These are phyloP conservation scores for Thelephora terrestris DNA, from an alignment of 1,284 basidiomycete species.

Conservation along the genomic window DNA sequence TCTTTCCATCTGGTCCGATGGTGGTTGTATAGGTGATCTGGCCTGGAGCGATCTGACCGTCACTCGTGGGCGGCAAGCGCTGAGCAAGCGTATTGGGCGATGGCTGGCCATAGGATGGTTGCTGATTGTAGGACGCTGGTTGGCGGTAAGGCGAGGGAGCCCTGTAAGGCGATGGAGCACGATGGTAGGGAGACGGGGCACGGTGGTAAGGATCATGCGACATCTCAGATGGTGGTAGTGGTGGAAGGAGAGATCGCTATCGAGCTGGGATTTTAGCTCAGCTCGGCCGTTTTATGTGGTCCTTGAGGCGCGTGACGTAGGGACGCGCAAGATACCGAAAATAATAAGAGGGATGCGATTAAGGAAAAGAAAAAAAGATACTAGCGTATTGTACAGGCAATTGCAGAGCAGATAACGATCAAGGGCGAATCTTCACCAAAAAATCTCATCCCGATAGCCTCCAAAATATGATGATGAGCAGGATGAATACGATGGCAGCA, in stretches of 20 bases:
- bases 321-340: no score
- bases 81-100: conserved; percentile 10
- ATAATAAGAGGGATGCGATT: no score
- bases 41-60: conserved; percentile 39
- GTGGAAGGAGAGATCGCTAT: background rate
- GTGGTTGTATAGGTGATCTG: conserved; percentile 61
- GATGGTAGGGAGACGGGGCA: background rate
- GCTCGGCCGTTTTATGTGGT: background rate
- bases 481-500: conserved; percentile 68
- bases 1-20: conserved; percentile 43
- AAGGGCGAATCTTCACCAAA: no score
- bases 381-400: no score
- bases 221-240: conserved; percentile 1
- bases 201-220: conserved; percentile 1
- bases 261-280: background rate
- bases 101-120: conserved; percentile 7
- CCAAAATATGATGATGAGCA: conserved; percentile 89
- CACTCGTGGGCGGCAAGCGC: conserved; percentile 11
- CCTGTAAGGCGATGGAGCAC: background rate
- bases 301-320: no score
- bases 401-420: no score
- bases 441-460: conserved; percentile 51
- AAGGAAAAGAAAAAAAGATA: background rate
- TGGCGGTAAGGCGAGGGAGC: background rate
- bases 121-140: conserved; percentile 9